Conservation (phyloP, 441 rosid species). For the Croton setiger region DNA sequence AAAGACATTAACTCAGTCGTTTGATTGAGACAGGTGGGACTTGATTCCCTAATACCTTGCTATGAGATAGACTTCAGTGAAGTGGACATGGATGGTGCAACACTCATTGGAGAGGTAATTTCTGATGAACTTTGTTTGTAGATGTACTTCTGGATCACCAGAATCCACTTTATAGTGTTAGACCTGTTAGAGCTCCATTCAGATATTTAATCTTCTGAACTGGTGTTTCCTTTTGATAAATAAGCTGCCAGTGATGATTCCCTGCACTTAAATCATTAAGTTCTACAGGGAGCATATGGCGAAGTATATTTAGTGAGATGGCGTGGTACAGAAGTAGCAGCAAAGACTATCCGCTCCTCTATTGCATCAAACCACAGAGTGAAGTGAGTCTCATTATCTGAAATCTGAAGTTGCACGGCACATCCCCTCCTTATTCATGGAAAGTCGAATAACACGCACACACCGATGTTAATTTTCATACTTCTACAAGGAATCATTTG, state of each 20-base stretch:
- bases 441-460: no score
- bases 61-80: constrained; percentile 40
- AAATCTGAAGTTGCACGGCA: not conserved
- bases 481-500: not conserved
- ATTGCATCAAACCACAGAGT: constrained; percentile 59
- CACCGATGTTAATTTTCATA: not conserved
- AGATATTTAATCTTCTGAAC: constrained; percentile 11
- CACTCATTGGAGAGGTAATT: constrained; percentile 57
- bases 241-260: constrained; percentile 5
- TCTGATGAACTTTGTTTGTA: constrained; percentile 12
- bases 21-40: constrained; percentile 44
- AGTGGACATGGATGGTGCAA: constrained; percentile 45
- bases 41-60: constrained; percentile 45
- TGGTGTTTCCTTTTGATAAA: not conserved
- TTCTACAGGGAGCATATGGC: constrained; percentile 55
- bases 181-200: not conserved
- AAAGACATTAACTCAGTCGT: not conserved
- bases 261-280: constrained; percentile 15
- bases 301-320: constrained; percentile 62
- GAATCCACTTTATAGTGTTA: not conserved
- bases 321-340: constrained; percentile 67
- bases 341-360: constrained; percentile 61
- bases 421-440: not conserved
- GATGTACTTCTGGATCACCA: not conserved
- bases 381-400: constrained; percentile 37